A percentile compares a stretch with the other conserved stretches of the same genome.
These are phyloP conservation scores for thale cress (Arabidopsis thaliana) DNA, from an alignment of 345 rosid genomes.

Conservation along the genomic window TAIR10.1 NC_003076.8:19272501-19273000, in stretches of 20 bases:
- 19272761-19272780: slow-evolving; percentile 37
- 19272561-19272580: slow-evolving; percentile 65
- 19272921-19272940: slow-evolving; percentile 25
- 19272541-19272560: slow-evolving; percentile 69
- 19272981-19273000: slow-evolving; percentile 20
- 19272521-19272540: not conserved
- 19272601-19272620: slow-evolving; percentile 82
- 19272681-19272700: slow-evolving; percentile 77
- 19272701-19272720: slow-evolving; percentile 44
- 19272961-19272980: slow-evolving; percentile 29
- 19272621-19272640: slow-evolving; percentile 76
- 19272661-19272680: slow-evolving; percentile 74
- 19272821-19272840: slow-evolving; percentile 23
- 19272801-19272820: not conserved
- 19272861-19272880: slow-evolving; percentile 20
- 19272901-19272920: slow-evolving; percentile 27
- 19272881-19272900: not conserved
- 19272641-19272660: slow-evolving; percentile 62
- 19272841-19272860: slow-evolving; percentile 25
- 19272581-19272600: slow-evolving; percentile 63
- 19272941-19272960: slow-evolving; percentile 42
- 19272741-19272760: slow-evolving; percentile 44
- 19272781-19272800: slow-evolving; percentile 7
- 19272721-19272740: slow-evolving; percentile 31
- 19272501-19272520: not conserved